phyloP scores from a whole-genome alignment of 148 eudicot genomes.

The Spergularia marina region DNA sequence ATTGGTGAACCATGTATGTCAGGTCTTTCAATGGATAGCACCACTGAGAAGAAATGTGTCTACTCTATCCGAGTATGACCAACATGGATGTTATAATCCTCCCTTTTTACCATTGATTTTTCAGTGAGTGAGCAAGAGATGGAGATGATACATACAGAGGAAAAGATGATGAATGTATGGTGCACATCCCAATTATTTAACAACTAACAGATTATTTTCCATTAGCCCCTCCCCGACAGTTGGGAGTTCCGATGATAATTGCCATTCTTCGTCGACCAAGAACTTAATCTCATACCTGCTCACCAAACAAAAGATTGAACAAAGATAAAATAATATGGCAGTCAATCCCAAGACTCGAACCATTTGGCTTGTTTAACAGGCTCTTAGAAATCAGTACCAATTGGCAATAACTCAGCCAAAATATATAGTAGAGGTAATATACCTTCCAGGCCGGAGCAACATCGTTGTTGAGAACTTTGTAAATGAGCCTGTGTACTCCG shows the following conservation, averaged over 20 bases:
- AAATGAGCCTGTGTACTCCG: constrained; percentile 77
- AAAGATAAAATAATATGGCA: not conserved
- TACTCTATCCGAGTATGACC: too few species aligned
- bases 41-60: too few species aligned
- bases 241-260: constrained; percentile 66
- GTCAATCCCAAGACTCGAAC: not conserved
- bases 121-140: too few species aligned
- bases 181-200: constrained; percentile 37
- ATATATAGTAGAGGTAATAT: constrained; percentile 2
- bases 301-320: not conserved
- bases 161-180: too few species aligned
- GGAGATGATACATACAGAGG: too few species aligned
- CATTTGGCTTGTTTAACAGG: not conserved
- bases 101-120: too few species aligned
- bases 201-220: constrained; percentile 74
- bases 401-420: not conserved
- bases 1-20: too few species aligned
- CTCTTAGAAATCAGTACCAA: not conserved
- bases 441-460: constrained; percentile 94
- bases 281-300: constrained; percentile 68
- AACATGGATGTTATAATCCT: too few species aligned
- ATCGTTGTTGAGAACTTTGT: constrained; percentile 65
- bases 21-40: too few species aligned
- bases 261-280: constrained; percentile 94
- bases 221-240: constrained; percentile 72